phyloP scores from a whole-genome alignment of 2,329 filamentous ascomycete genomes.

The Sporothrix mexicana region DNA sequence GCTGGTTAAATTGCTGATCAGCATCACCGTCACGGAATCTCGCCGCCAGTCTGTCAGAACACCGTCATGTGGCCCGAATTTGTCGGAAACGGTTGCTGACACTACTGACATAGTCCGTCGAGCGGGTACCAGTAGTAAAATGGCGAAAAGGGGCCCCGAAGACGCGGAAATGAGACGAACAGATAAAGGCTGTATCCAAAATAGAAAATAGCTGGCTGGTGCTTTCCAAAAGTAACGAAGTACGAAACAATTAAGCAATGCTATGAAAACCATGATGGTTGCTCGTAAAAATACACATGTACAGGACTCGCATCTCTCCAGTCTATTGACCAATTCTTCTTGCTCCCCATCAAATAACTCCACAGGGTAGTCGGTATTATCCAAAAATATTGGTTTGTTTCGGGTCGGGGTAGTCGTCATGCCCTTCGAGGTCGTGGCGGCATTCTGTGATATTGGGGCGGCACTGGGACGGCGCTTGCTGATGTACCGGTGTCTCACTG shows the following conservation, averaged over 20 bases:
- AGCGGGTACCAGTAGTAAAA: not conserved
- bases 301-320: not conserved
- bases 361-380: not conserved
- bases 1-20: not conserved
- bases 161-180: not conserved
- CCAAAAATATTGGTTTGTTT: not conserved
- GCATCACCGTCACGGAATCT: not conserved
- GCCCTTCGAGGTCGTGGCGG: not conserved
- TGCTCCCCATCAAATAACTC: not conserved
- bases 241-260: not conserved
- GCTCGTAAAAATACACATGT: slow-evolving; percentile 6
- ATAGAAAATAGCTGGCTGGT: not conserved
- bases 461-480: not conserved
- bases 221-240: slow-evolving; percentile 5
- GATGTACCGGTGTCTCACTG: slow-evolving; percentile 14
- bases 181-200: not conserved
- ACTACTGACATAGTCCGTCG: not conserved
- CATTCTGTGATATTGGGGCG: too few species aligned
- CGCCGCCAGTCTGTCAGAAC: not conserved
- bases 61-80: slow-evolving; percentile 9
- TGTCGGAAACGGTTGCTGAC: not conserved
- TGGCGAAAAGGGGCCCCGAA: not conserved
- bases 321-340: not conserved
- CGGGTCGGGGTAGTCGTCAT: not conserved
- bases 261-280: not conserved